Evolutionary conservation across 1,284 basidiomycete species (phyloP), one percentile per base, ranked within the genome.

Genomic region (Pseudozyma tsukubaensis): DNA sequence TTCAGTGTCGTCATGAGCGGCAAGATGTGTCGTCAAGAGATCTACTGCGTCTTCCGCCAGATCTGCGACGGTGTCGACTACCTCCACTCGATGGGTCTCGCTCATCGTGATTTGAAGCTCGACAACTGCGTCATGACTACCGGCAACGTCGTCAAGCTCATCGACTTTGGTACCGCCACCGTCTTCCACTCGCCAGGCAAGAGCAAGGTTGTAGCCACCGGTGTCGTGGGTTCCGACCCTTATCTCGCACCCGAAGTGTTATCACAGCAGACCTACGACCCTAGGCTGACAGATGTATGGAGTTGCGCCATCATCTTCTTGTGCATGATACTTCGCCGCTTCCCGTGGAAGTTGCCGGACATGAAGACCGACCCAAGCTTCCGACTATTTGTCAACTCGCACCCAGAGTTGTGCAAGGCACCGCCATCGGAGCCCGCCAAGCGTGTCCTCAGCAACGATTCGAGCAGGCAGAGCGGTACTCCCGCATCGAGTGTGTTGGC

Each of bases 1-100:
- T 99, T 99, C 87, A 94, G 92, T 61, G 94, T 99, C 81, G 97
- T 99, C 87, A 99, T 99, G 97, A 96, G 95, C 35, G 93, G 94
- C 74, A 96, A 94, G 87, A 99, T 99, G 97, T 90, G 91, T 63
- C 91, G 95, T 32, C 94, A 94, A 55, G 96, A 99, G 86, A 96
- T 97, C 71, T 98, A 98, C 87, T 99, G 97, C 84, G 94, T 99
- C 74, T 99, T 98, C 87, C 92, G 94, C 59, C 97, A 99, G 86
- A 98, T 99, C 75, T 93, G 96, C 85, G 93, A 95, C 81, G 97
- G 97, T 59, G 96, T 99, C 77, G 92, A 97, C 85, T 99, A 99
- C 85, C 90, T 99, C 59, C 97, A 99, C 86, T 91, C 92, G 69
- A 92, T 99, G 87, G 97, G 97, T 42, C 91, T 99, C 36, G 97